Evolutionary conservation across 2,329 filamentous ascomycete genomes (phyloP).

Genomic region (Elsinoe arachidis): DNA sequence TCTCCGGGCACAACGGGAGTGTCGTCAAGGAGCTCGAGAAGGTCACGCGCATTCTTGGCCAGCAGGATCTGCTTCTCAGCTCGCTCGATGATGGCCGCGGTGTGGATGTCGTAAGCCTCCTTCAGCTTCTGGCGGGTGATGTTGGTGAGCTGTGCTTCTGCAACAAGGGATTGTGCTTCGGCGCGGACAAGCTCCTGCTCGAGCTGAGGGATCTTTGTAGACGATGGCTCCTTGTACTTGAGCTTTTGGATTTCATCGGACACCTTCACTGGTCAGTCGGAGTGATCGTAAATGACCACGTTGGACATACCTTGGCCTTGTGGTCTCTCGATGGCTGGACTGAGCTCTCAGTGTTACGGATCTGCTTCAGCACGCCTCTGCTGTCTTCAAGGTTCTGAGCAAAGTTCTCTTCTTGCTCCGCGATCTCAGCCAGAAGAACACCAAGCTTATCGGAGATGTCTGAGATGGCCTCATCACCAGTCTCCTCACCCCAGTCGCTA

Average conservation of each 20-base stretch:
- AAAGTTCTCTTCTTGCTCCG: conserved; percentile 85
- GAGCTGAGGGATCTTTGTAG: conserved; percentile 67
- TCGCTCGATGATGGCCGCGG: conserved; percentile 85
- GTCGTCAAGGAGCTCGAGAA: conserved; percentile 81
- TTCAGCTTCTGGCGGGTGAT: conserved; percentile 93
- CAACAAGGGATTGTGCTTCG: conserved; percentile 91
- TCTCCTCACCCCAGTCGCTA: conserved; percentile 93
- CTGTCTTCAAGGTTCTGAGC: conserved; percentile 82
- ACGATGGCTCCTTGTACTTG: conserved; percentile 86
- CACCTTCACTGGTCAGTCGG: conserved; percentile 40
- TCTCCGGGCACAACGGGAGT: conserved; percentile 84
- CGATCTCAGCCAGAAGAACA: conserved; percentile 83
- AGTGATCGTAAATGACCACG: neutral
- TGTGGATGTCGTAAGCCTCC: conserved; percentile 83
- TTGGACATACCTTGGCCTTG: conserved; percentile 55
- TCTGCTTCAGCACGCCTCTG: conserved; percentile 73
- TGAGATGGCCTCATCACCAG: conserved; percentile 73
- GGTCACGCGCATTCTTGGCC: conserved; percentile 77
- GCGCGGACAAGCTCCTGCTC: conserved; percentile 96
- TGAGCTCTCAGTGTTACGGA: conserved; percentile 89
- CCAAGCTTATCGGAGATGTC: conserved; percentile 95
- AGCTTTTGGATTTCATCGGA: conserved; percentile 85
- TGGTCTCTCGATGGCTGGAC: conserved; percentile 87
- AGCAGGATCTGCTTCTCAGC: conserved; percentile 95
- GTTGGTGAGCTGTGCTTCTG: conserved; percentile 93